A percentile compares a stretch with the other conserved stretches of the same genome.
Conservation (phyloP, 768 basidiomycete species). For the Panus rudis region DNA sequence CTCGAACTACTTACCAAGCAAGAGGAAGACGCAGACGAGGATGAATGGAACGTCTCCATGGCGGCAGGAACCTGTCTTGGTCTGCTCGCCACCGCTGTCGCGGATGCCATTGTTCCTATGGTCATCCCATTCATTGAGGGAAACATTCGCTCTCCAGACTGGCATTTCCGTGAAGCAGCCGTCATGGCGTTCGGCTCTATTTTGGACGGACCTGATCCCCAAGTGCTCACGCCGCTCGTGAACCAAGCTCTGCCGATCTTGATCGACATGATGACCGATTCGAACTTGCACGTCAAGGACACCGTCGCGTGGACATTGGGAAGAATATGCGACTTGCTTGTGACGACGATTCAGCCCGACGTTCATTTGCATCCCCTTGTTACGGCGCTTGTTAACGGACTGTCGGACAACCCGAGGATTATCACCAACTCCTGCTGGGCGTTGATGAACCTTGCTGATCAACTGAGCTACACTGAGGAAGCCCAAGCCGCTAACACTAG, state of each 20-base stretch:
- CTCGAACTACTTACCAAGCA: slow-evolving; percentile 84
- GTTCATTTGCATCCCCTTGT: slow-evolving; percentile 81
- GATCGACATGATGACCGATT: slow-evolving; percentile 92
- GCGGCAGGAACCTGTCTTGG: slow-evolving; percentile 89
- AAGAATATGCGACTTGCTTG: slow-evolving; percentile 85
- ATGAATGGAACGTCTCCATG: slow-evolving; percentile 99
- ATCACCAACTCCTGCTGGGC: slow-evolving; percentile 95
- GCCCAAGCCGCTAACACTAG: slow-evolving; percentile 47
- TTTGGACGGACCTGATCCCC: slow-evolving; percentile 90
- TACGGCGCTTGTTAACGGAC: slow-evolving; percentile 72
- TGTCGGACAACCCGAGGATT: slow-evolving; percentile 78
- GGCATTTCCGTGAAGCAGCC: slow-evolving; percentile 95
- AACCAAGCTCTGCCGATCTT: slow-evolving; percentile 90
- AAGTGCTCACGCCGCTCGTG: slow-evolving; percentile 82
- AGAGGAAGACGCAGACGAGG: slow-evolving; percentile 95
- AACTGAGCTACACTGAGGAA: slow-evolving; percentile 68
- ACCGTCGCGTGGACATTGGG: slow-evolving; percentile 98
- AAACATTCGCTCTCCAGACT: slow-evolving; percentile 86
- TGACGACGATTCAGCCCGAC: slow-evolving; percentile 82
- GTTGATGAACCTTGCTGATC: slow-evolving; percentile 91
- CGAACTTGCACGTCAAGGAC: slow-evolving; percentile 84
- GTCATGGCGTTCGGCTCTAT: slow-evolving; percentile 99
- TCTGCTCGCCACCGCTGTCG: slow-evolving; percentile 84
- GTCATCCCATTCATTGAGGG: slow-evolving; percentile 98
- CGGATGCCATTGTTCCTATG: slow-evolving; percentile 83